phyloP scores from a whole-genome alignment of 192 early-diverging fungal genomes.

The Entophlyctis luteolus region DNA sequence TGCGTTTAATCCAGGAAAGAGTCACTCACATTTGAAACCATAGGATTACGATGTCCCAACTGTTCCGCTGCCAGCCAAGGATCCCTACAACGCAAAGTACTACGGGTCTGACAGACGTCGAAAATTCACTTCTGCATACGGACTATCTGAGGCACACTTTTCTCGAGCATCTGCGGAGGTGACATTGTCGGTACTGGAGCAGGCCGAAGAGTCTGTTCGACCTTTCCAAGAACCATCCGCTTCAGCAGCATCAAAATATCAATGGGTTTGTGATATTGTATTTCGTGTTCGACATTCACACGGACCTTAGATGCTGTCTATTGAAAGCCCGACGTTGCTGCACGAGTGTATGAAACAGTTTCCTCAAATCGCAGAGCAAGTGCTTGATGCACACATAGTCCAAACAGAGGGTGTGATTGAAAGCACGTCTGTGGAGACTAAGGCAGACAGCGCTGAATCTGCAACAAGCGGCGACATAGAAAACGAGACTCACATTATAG shows the following conservation, averaged over 20 bases:
- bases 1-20: background rate
- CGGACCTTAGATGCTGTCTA: constrained; percentile 31
- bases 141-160: constrained; percentile 37
- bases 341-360: constrained; percentile 45
- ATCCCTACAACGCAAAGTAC: constrained; percentile 51
- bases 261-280: constrained; percentile 34
- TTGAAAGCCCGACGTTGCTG: constrained; percentile 43
- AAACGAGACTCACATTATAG: constrained; percentile 41
- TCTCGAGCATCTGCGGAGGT: constrained; percentile 17
- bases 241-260: constrained; percentile 27
- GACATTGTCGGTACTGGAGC: constrained; percentile 27
- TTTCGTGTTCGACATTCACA: background rate
- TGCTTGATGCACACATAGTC: constrained; percentile 24
- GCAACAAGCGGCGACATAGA: constrained; percentile 41
- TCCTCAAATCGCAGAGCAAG: constrained; percentile 36
- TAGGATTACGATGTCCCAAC: too few relatives aligned
- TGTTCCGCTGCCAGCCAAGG: constrained; percentile 32
- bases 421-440: background rate
- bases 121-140: constrained; percentile 39
- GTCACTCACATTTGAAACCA: too few relatives aligned
- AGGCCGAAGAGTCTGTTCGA: constrained; percentile 27
- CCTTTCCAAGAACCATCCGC: constrained; percentile 18
- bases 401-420: constrained; percentile 21
- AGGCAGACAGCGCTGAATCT: constrained; percentile 16
- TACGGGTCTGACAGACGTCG: constrained; percentile 43